A percentile compares a stretch with the other conserved stretches of the same genome.
Conservation (phyloP, 805 yeast species). For the Pichia sporocuriosa region DNA sequence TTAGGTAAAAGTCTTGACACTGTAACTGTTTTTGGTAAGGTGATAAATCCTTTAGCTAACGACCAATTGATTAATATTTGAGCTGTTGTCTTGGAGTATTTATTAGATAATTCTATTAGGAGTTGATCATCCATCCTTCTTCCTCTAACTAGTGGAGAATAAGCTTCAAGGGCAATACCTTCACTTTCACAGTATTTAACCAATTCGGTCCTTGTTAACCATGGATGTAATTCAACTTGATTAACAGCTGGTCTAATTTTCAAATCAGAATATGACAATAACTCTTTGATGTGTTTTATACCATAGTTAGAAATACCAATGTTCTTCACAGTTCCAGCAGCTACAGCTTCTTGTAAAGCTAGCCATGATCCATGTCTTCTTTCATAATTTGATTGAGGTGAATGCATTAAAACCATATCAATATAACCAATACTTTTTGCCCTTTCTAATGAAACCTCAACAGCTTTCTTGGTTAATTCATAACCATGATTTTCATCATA, state of each 20-base stretch:
- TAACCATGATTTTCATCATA: slow-evolving; percentile 26
- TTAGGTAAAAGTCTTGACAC: slow-evolving; percentile 33
- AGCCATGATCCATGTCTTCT: slow-evolving; percentile 43
- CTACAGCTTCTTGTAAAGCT: slow-evolving; percentile 50
- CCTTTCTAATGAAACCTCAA: slow-evolving; percentile 35
- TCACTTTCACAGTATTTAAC: slow-evolving; percentile 37
- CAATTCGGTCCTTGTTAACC: slow-evolving; percentile 39
- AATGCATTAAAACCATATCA: slow-evolving; percentile 47
- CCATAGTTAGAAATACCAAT: slow-evolving; percentile 66
- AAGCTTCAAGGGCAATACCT: slow-evolving; percentile 50
- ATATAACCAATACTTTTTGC: slow-evolving; percentile 41
- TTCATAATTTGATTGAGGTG: slow-evolving; percentile 34
- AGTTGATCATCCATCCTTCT: slow-evolving; percentile 36
- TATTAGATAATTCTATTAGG: slow-evolving; percentile 37
- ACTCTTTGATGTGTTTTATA: slow-evolving; percentile 35
- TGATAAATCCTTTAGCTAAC: slow-evolving; percentile 50
- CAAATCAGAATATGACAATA: slow-evolving; percentile 38
- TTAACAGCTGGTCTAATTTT: slow-evolving; percentile 39
- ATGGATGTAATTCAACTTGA: slow-evolving; percentile 45
- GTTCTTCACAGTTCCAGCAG: slow-evolving; percentile 39
- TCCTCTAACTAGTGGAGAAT: slow-evolving; percentile 58
- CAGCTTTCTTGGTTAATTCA: slow-evolving; percentile 34
- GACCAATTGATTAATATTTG: slow-evolving; percentile 66
- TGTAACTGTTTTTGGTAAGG: slow-evolving; percentile 28
- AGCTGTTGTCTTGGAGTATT: slow-evolving; percentile 42